Conservation (phyloP, 208 protist genomes). For the Trypanosoma boissoni region DNA sequence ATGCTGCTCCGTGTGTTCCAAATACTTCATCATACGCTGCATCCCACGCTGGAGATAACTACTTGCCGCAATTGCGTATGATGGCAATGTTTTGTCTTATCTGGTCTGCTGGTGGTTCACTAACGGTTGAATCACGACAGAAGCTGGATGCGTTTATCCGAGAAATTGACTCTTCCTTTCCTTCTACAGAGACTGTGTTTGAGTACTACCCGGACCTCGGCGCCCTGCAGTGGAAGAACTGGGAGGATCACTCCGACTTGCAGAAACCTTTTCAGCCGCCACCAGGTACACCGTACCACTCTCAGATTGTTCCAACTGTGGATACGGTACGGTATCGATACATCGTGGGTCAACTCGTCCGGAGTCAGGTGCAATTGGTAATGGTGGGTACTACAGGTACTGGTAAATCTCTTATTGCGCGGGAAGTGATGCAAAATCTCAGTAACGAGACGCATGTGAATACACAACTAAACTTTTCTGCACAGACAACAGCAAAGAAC, state of each 20-base stretch:
- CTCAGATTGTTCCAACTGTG: conserved; percentile 97
- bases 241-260: conserved; percentile 92
- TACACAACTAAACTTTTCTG: conserved; percentile 95
- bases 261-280: conserved; percentile 83
- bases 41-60: conserved; percentile 82
- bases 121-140: conserved; percentile 91
- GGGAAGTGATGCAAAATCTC: conserved; percentile 79
- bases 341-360: conserved; percentile 90
- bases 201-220: conserved; percentile 96
- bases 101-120: conserved; percentile 93
- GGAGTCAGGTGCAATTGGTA: conserved; percentile 84
- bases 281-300: conserved; percentile 91
- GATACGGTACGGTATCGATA: conserved; percentile 96
- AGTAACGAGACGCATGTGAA: conserved; percentile 79
- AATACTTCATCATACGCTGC: conserved; percentile 63
- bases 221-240: conserved; percentile 89
- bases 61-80: conserved; percentile 91
- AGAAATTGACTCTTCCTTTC: conserved; percentile 95
- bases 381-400: conserved; percentile 96
- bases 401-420: conserved; percentile 95
- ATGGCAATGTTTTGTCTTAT: conserved; percentile 95
- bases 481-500: conserved; percentile 92
- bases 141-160: conserved; percentile 93
- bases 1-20: conserved; percentile 71
- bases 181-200: conserved; percentile 96